phyloP scores from a whole-genome alignment of 2,329 filamentous ascomycete species.

The Catunica adiposa region DNA sequence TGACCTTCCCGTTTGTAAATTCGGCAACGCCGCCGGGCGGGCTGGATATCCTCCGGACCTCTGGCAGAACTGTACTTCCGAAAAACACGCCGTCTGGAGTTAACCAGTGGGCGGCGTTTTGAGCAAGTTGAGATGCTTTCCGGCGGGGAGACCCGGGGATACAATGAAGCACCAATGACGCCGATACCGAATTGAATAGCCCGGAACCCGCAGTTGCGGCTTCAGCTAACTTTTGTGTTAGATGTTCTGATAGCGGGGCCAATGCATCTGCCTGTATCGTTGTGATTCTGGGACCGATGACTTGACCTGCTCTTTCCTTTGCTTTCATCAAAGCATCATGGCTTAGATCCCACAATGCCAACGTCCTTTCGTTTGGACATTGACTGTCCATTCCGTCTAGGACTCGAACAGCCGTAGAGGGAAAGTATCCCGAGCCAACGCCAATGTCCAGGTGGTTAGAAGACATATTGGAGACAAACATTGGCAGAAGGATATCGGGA shows the following conservation, averaged over 20 bases:
- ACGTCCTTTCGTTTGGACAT: slow-evolving; percentile 16
- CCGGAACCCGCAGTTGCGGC: background rate
- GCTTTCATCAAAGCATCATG: slow-evolving; percentile 21
- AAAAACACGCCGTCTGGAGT: slow-evolving; percentile 17
- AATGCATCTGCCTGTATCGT: slow-evolving; percentile 22
- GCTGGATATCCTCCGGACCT: slow-evolving; percentile 6
- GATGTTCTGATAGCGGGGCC: slow-evolving; percentile 23
- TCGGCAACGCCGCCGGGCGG: background rate
- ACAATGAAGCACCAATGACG: slow-evolving; percentile 10
- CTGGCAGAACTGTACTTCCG: slow-evolving; percentile 18
- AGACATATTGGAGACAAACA: slow-evolving; percentile 23
- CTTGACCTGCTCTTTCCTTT: slow-evolving; percentile 3
- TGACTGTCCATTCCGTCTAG: background rate
- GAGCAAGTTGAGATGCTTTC: slow-evolving; percentile 12
- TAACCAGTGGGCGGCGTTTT: slow-evolving; percentile 15
- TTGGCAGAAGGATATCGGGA: slow-evolving; percentile 19
- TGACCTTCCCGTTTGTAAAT: background rate
- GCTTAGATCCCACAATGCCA: slow-evolving; percentile 25
- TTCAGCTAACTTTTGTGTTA: slow-evolving; percentile 15
- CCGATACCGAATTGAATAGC: slow-evolving; percentile 13
- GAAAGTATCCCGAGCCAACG: slow-evolving; percentile 26
- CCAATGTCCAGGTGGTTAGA: slow-evolving; percentile 25
- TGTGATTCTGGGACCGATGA: slow-evolving; percentile 11
- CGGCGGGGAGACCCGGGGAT: slow-evolving; percentile 9
- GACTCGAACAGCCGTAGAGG: slow-evolving; percentile 18